Base-by-base conservation (phyloP, 202 grass and related monocot species). In the Zoysia matrella region DNA sequence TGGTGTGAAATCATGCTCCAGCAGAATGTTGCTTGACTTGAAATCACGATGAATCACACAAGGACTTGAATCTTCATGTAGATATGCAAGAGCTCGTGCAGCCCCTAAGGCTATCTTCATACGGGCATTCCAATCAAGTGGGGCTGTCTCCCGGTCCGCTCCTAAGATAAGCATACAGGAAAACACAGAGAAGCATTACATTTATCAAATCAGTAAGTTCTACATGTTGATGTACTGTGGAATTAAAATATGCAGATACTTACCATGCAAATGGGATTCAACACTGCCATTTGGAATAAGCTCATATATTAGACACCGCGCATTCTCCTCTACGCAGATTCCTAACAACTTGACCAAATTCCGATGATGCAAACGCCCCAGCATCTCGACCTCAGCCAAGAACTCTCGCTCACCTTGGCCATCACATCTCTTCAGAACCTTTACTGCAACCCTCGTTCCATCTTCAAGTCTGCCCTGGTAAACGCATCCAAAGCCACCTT, bases 1-100 rank as follows among this genome's bases (percentile, higher is more conserved):
- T 62, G 96, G 96, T 46, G 81, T 94, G 74, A 90, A 99, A 83
- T 99, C 93, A 84, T 88, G 89, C 80, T 95, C 96, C 55, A 99
- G 84, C 70, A 99, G 82, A 73, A 99, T 99, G 54, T 99, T 99
- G 85, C 96, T 99, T 43, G 93, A 87, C 68, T 99, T 99, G 87
- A 99, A 99, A 92, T 99, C 96, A 1, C 96, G 89, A 84, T 99
- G 96, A 54, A 99, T 99, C 61, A 99, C 96, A 47, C 93, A 92
- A 71, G 96, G 96, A 72, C 85, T 99, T 69, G 93, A 99, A 81
- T 96, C 96, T 91, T 99, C 96, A 58, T 99, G 96, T 45, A 99
- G 80, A 83, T 99, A 99, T 47, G 91, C 91, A 52, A 99, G 96
- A 46, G 90, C 96, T 11, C 96, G 83, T 1, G 93, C 96, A 65